Evolutionary conservation across 768 basidiomycete genomes (phyloP).

Genomic region (Pleurotus ostreatus): DNA sequence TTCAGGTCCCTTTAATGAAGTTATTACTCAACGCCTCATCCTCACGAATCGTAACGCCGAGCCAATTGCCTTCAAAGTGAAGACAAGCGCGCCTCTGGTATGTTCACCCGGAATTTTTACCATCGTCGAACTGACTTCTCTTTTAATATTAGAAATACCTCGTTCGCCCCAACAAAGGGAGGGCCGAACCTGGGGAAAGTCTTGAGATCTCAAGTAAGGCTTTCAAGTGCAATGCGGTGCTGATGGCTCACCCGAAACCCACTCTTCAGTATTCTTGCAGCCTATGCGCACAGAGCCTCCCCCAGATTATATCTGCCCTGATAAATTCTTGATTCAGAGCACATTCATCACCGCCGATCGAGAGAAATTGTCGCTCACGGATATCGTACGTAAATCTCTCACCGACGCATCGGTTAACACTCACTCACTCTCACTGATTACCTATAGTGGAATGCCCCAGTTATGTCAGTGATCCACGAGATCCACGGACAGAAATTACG

Average conservation of each 20-base stretch:
- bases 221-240: no score
- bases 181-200: slow-evolving; percentile 6
- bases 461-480: slow-evolving; percentile 53
- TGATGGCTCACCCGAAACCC: background rate
- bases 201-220: slow-evolving; percentile 5
- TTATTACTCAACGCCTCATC: background rate
- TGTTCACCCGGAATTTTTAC: background rate
- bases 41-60: slow-evolving; percentile 8
- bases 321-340: slow-evolving; percentile 10
- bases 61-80: slow-evolving; percentile 11
- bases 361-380: background rate
- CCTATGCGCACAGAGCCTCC: background rate
- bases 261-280: slow-evolving; percentile 1
- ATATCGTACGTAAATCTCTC: slow-evolving; percentile 2
- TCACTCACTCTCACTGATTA: background rate
- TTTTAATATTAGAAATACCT: slow-evolving; percentile 1
- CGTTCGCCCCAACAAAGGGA: slow-evolving; percentile 9
- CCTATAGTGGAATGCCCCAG: slow-evolving; percentile 56
- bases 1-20: slow-evolving; percentile 1
- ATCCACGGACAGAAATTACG: slow-evolving; percentile 94
- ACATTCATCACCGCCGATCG: slow-evolving; percentile 8
- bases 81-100: slow-evolving; percentile 7
- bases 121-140: no score
- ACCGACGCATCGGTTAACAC: background rate
- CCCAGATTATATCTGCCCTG: background rate